Evolutionary conservation across 1,284 basidiomycete genomes (phyloP).

Genomic region (Moesziomyces parantarcticus): DNA sequence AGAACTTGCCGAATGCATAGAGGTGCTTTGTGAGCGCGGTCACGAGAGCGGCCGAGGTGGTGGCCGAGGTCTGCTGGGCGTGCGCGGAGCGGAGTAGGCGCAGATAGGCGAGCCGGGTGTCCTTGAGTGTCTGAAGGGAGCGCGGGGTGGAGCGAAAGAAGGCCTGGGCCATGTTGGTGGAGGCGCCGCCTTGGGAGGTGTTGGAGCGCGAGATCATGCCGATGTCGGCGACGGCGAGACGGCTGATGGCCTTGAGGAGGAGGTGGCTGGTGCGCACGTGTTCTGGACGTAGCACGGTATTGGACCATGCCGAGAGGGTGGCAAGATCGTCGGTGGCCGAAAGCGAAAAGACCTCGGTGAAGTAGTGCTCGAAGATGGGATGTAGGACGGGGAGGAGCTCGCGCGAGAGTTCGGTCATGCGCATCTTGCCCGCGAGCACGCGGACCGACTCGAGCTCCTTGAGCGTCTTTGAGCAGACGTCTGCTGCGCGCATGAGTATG

Average conservation of each 20-base stretch:
- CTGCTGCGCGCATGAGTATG: conserved; percentile 57
- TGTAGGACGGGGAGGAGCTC: conserved; percentile 59
- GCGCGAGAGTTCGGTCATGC: conserved; percentile 64
- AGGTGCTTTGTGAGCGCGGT: conserved; percentile 63
- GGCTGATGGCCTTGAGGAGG: conserved; percentile 56
- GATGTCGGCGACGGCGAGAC: conserved; percentile 59
- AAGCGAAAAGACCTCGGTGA: conserved; percentile 54
- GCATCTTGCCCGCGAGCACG: conserved; percentile 63
- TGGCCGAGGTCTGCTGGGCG: conserved; percentile 15
- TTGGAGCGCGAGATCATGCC: conserved; percentile 54
- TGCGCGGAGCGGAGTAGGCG: conserved; percentile 33
- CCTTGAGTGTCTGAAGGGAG: conserved; percentile 49
- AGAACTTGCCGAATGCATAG: conserved; percentile 63
- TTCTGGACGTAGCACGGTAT: conserved; percentile 41
- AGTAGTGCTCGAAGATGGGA: conserved; percentile 60
- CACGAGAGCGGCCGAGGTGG: conserved; percentile 19
- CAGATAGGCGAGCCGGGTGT: conserved; percentile 46
- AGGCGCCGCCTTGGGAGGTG: conserved; percentile 31
- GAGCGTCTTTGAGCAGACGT: conserved; percentile 57
- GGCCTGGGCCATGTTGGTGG: conserved; percentile 56
- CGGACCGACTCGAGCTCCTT: conserved; percentile 64
- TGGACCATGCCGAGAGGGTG: conserved; percentile 52
- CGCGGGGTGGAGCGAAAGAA: conserved; percentile 62
- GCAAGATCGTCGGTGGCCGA: conserved; percentile 23
- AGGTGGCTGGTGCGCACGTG: conserved; percentile 63